Evolutionary conservation across 768 basidiomycete species (phyloP), one percentile per base, ranked within the genome.

Genomic region (Serpula lacrymans): DNA sequence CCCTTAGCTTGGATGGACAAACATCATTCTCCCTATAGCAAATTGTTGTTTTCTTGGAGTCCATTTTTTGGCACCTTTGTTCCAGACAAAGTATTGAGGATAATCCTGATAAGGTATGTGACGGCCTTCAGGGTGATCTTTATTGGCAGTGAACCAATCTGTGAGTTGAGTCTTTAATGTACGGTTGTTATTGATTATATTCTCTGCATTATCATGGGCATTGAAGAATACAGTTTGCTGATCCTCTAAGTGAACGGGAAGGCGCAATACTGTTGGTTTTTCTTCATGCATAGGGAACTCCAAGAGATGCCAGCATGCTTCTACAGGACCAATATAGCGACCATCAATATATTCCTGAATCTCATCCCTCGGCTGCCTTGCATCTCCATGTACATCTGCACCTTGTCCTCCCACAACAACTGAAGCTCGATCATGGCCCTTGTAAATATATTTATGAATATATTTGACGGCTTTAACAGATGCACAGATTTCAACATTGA

Each of bases 371-470:
- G 24, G 17, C n/a, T n/a, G n/a, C n/a, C n/a, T n/a, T n/a, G n/a
- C n/a, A n/a, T n/a, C n/a, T n/a, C n/a, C n/a, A n/a, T n/a, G n/a
- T n/a, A n/a, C n/a, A n/a, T n/a, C n/a, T n/a, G n/a, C n/a, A n/a
- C n/a, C n/a, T n/a, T n/a, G n/a, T 6, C 43, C 28, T 4, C 29
- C 31, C 22, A 69, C 36, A 41, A 66, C 56, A 23, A 73, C 11
- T 1, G 69, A 67, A 1, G 61, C 58, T 7, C 56, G 49, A 47
- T 78, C 72, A 42, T 46, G 47, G 6, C 77, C 74, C 47, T 78
- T 79, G 54, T 74, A 62, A 14, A 75, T 55, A 49, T 76, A 76
- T 49, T 77, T 76, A 54, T 63, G 61, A 13, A 67, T 50, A 37
- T 78, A 78, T 39, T 74, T 73, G 51, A 71, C 37, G 3, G 70